Percentiles rank a stretch among this genome's conserved stretches.
phyloP scores from a whole-genome alignment of 1,284 basidiomycete genomes.

The Malassezia equina region DNA sequence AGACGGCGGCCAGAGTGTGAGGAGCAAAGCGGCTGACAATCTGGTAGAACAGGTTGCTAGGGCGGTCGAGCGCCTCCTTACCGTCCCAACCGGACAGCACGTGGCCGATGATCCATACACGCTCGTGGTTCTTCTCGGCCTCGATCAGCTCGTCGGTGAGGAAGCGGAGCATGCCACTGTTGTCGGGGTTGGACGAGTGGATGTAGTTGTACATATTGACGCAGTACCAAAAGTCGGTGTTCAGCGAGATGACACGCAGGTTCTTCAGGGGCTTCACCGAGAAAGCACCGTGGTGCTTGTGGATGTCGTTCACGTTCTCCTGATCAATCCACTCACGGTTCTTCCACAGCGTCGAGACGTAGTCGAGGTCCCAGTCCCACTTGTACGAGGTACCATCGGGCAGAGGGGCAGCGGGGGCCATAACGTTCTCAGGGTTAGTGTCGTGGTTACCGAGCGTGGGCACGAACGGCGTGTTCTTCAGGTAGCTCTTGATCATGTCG shows the following conservation, averaged over 20 bases:
- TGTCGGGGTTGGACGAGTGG: slow-evolving; percentile 62
- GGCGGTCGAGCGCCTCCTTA: slow-evolving; percentile 56
- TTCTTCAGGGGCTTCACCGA: slow-evolving; percentile 62
- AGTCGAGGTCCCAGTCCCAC: slow-evolving; percentile 42
- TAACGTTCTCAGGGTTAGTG: slow-evolving; percentile 31
- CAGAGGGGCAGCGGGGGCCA: slow-evolving; percentile 23
- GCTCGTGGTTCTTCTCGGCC: slow-evolving; percentile 32
- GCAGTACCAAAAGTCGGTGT: slow-evolving; percentile 56
- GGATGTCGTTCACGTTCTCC: slow-evolving; percentile 56
- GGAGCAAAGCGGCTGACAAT: slow-evolving; percentile 65
- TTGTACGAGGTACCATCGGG: slow-evolving; percentile 29
- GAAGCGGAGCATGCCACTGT: slow-evolving; percentile 65
- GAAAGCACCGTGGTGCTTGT: slow-evolving; percentile 64
- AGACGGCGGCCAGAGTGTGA: slow-evolving; percentile 68
- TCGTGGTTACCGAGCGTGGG: slow-evolving; percentile 46
- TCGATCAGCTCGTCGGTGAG: slow-evolving; percentile 65
- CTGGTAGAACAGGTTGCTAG: slow-evolving; percentile 35
- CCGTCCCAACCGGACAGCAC: slow-evolving; percentile 61
- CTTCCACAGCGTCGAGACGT: slow-evolving; percentile 20
- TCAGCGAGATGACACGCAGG: slow-evolving; percentile 63
- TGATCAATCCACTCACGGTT: slow-evolving; percentile 61
- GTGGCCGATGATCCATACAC: slow-evolving; percentile 69
- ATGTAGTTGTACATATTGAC: slow-evolving; percentile 64
- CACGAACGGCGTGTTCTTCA: slow-evolving; percentile 39
- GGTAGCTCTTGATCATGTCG: slow-evolving; percentile 27